Base-by-base conservation (phyloP, 345 rosid species). In the Crucihimalaya himalaica region DNA sequence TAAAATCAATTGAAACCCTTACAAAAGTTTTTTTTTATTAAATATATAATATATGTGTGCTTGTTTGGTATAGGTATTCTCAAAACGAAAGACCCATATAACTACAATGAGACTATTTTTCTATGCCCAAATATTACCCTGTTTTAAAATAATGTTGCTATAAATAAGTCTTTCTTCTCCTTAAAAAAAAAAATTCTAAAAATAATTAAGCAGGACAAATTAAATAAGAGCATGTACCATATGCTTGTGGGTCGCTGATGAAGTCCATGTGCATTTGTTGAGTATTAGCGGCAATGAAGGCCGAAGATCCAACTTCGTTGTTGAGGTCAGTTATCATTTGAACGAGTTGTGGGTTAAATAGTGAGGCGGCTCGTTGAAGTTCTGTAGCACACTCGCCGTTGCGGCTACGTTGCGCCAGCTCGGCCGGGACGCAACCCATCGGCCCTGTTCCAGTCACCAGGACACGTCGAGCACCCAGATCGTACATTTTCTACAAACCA, bases 391-490 rank as follows among this genome's bases (percentile, higher is more conserved):
- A 93, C 55, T 86, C 87, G 1, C 98, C 96, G 0, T 69, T 79
- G 28, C 80, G 78, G 85, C 98, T 74, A 42, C 81, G 81, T 81
- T 46, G 50, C n/a, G 96, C 98, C 34, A 84, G 52, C 61, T 90
- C 92, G 0, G 96, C 93, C 8, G 93, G 96, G 18, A 84, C 96
- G 43, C 98, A 90, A 0, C 97, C 91, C 65, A 90, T 6, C 7
- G 98, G 96, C 42, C 98, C 97, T 0, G 93, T 93, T 2, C 97
- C 97, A 0, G 89, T 86, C 77, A 93, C 96, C 61, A 93, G 50
- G 28, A 89, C 88, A 68, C 96, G 83, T 4, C 92, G 79, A 14
- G 88, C 89, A 32, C 98, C 97, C 79, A 93, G 46, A 54, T 86
- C 84, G 66, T 91, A 70, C 51, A 83, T 57, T 67, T 84, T 88